Base-by-base conservation (phyloP, 148 eudicot genomes). In the Chenopodium berlandieri region DNA sequence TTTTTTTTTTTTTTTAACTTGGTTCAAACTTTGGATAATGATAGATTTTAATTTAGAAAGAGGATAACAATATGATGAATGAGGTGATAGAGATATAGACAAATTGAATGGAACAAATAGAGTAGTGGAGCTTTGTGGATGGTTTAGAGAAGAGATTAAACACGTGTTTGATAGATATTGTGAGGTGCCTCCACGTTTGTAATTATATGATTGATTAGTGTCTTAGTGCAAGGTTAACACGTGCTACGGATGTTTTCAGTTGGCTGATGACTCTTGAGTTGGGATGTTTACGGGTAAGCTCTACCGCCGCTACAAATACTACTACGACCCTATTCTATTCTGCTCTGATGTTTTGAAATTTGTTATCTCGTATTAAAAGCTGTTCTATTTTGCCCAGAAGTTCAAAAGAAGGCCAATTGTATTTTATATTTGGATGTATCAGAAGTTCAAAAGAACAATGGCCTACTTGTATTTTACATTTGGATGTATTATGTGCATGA, bases 161-260 rank as follows among this genome's bases (percentile, higher is more conserved):
- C 79, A 80, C 86, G 77, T 79, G 64, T 71, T 67, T 70, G 48
- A 19, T 1, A 20, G 14, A 47, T 47, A 17, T 44, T 47, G 22
- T 84, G 20, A 81, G 70, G 58, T 11, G 79, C 48, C 13, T 32
- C 44, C 87, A 82, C 85, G 80, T 85, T 80, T 48, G 58, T 13
- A 22, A 52, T 0, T 19, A 64, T 63, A 27, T 6, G 11, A 2
- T 22, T 56, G 60, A 54, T 12, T 84, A 84, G 82, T 82, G 84
- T 78, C 52, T 4, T 32, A 4, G 22, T 50, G 46, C 0, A 22
- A 23, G 9, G 46, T 3, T 9, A 47, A 34, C 56, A 46, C 66
- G 48, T 76, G 66, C 16, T 32, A 13, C 17, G 73, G 52, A 22
- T 82, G 44, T 17, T 69, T 67, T 52, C 23, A 66, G 73, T 31